Evolutionary conservation across 441 rosid species (phyloP), one percentile per base, ranked within the genome.

Genomic region (Rhodomyrtus psidioides): DNA sequence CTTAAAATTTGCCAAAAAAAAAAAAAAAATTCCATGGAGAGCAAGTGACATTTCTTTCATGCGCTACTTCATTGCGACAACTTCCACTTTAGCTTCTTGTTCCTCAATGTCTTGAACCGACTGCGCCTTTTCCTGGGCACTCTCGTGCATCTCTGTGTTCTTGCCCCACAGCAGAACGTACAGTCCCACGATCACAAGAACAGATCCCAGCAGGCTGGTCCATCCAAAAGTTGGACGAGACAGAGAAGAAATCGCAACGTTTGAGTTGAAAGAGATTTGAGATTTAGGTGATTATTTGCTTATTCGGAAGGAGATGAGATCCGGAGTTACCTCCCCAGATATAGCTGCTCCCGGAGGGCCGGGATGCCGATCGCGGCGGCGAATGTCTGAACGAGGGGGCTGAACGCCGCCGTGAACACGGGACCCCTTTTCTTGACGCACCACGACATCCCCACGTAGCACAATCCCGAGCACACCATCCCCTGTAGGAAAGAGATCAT

Each of bases 141-240:
- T 83, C 49, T 93, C 91, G 87, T 88, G 88, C 90, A 89, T 74
- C 84, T 94, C 96, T 83, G 83, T 86, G 81, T 89, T 90, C 90
- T 94, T 95, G 12, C 93, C 98, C 98, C 96, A 95, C 56, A 95
- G 93, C 26, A 95, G 92, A 76, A 88, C 85, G 88, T 95, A 95
- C 62, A 95, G 84, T 34, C 98, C 98, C n/a, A 88, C n/a, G n/a
- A 92, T 89, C 59, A 94, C 94, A 14, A 88, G 53, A 19, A 90
- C 56, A 7, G 98, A 95, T 83, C 98, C 97, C 83, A 92, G 15
- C 39, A 94, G 84, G 82, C 98, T 95, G 95, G 46, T 62, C 86
- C 83, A 57, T 55, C n/a, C 59, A 17, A 23, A 12, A 28, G 6
- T 85, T 9, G 34, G 74, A n/a, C 3, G 84, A 24, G 56, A 85